A percentile compares a stretch with the other conserved stretches of the same genome.
Conservation (phyloP, 2,329 filamentous ascomycete genomes). For the Pseudocercospora crystallina region DNA sequence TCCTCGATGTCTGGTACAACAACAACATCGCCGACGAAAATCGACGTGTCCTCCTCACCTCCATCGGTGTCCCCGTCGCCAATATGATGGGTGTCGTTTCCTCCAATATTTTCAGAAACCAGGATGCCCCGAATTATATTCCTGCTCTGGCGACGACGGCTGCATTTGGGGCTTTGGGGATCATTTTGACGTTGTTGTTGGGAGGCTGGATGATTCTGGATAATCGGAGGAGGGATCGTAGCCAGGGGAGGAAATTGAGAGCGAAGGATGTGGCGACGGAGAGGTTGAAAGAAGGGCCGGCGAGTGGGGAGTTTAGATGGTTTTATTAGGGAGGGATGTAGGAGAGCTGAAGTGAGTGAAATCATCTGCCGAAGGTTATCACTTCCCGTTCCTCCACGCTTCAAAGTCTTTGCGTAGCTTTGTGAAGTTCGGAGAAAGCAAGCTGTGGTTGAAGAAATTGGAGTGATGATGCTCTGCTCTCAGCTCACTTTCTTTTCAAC, state of each 20-base stretch:
- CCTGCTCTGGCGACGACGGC: slow-evolving; percentile 66
- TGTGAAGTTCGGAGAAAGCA: too few species aligned
- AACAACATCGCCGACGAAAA: slow-evolving; percentile 80
- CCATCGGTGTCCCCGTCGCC: slow-evolving; percentile 70
- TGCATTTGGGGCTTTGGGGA: slow-evolving; percentile 62
- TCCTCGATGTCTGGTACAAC: slow-evolving; percentile 72
- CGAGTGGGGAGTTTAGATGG: slow-evolving; percentile 47
- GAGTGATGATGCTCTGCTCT: too few species aligned
- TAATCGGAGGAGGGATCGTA: slow-evolving; percentile 60
- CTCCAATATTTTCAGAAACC: slow-evolving; percentile 65
- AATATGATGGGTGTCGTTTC: slow-evolving; percentile 74
- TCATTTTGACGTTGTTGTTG: slow-evolving; percentile 55
- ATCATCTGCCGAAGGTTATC: too few species aligned
- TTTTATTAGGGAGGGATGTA: slow-evolving; percentile 26
- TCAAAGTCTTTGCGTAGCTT: too few species aligned
- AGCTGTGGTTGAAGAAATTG: too few species aligned
- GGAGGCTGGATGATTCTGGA: slow-evolving; percentile 66
- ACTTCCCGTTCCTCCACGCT: too few species aligned
- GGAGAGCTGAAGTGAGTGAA: too few species aligned
- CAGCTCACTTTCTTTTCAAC: too few species aligned
- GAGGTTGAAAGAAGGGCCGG: slow-evolving; percentile 46
- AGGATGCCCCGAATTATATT: slow-evolving; percentile 66
- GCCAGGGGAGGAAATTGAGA: slow-evolving; percentile 50
- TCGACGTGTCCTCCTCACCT: slow-evolving; percentile 67
- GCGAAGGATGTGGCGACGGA: slow-evolving; percentile 53